Conservation (phyloP, 108 stramenopile species). For the Cyclotella cryptica region DNA sequence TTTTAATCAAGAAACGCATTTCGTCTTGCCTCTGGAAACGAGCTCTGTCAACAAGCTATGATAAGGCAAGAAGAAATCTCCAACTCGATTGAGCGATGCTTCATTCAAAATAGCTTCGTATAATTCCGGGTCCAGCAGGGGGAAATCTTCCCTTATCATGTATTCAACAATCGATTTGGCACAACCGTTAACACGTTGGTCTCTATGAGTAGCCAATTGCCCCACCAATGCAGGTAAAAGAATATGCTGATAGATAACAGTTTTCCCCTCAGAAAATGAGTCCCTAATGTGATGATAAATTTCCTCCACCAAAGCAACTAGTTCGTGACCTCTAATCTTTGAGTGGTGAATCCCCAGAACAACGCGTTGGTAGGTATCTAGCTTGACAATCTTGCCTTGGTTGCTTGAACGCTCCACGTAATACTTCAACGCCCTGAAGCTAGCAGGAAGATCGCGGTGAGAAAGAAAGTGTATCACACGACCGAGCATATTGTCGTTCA, state of each 20-base stretch:
- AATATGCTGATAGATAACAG: slow-evolving; percentile 15
- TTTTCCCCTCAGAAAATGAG: too few species aligned
- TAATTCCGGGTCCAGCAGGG: slow-evolving; percentile 37
- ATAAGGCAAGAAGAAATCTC: slow-evolving; percentile 24
- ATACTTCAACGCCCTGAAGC: slow-evolving; percentile 32
- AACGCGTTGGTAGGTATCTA: too few species aligned
- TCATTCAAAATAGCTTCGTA: slow-evolving; percentile 29
- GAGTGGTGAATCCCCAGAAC: too few species aligned
- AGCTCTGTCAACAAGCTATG: slow-evolving; percentile 41
- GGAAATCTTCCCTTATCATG: slow-evolving; percentile 33
- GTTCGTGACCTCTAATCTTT: too few species aligned
- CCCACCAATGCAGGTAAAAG: slow-evolving; percentile 35
- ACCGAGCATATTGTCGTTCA: slow-evolving; percentile 13
- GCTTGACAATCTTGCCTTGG: slow-evolving; percentile 20
- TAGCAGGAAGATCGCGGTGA: slow-evolving; percentile 3
- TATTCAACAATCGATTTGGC: slow-evolving; percentile 44
- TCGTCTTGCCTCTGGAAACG: slow-evolving; percentile 27
- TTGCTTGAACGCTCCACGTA: slow-evolving; percentile 20
- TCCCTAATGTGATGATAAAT: too few species aligned
- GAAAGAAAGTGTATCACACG: slow-evolving; percentile 12
- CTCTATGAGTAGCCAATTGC: slow-evolving; percentile 12
- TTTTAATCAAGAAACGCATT: neutral
- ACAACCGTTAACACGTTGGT: slow-evolving; percentile 6
- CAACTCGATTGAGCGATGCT: slow-evolving; percentile 3
- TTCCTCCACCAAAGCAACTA: too few species aligned